A percentile compares a stretch with the other conserved stretches of the same genome.
Conservation (phyloP, 352 stramenopile genomes). For the Phytophthora palmivora region DNA sequence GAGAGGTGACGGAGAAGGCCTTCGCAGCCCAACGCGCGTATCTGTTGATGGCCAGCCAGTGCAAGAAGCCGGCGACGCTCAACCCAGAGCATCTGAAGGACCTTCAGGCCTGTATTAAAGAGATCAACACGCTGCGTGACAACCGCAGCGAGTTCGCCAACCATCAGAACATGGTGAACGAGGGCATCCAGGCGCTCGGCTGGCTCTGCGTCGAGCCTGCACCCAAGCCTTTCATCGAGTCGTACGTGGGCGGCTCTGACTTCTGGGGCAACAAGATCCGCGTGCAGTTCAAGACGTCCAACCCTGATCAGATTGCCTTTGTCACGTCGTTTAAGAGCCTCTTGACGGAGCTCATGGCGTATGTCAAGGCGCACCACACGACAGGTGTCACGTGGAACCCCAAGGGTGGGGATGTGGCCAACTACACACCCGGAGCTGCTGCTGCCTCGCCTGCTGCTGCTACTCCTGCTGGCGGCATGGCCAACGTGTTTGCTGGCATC, state of each 20-base stretch:
- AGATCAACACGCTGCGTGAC: constrained; percentile 81
- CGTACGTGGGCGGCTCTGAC: constrained; percentile 94
- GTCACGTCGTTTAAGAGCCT: constrained; percentile 95
- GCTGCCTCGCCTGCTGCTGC: constrained; percentile 37
- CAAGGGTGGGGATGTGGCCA: constrained; percentile 61
- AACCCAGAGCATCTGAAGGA: constrained; percentile 79
- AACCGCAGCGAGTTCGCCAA: constrained; percentile 86
- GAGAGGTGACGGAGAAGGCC: constrained; percentile 84
- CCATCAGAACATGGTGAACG: constrained; percentile 91
- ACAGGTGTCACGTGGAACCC: constrained; percentile 96
- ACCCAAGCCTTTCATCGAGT: constrained; percentile 95
- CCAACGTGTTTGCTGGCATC: constrained; percentile 90
- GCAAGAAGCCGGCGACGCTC: constrained; percentile 91
- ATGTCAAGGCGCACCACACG: constrained; percentile 96
- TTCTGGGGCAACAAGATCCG: constrained; percentile 99
- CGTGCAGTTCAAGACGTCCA: constrained; percentile 95
- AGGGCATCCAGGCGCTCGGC: constrained; percentile 84
- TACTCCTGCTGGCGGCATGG: constrained; percentile 59
- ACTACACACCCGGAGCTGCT: constrained; percentile 46
- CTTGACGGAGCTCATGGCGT: constrained; percentile 91
- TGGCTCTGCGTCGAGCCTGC: constrained; percentile 86
- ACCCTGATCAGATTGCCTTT: constrained; percentile 93
- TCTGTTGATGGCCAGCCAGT: constrained; percentile 92
- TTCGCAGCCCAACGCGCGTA: constrained; percentile 93
- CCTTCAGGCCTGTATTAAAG: constrained; percentile 79